phyloP scores from a whole-genome alignment of 192 early-diverging fungal species.

The Powellomyces hirtus region DNA sequence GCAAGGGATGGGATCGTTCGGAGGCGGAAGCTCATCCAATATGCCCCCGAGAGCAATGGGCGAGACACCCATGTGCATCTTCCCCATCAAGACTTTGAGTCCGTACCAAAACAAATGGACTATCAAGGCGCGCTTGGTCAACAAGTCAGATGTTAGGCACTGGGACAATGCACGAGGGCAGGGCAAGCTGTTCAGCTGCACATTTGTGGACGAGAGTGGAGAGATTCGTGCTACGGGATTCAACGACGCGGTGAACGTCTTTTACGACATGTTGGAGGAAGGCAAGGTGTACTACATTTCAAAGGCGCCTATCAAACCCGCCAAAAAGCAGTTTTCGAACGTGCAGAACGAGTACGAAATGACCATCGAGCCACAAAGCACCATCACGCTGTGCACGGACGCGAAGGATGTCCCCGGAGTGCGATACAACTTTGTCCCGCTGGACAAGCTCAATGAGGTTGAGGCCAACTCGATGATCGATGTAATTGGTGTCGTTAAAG shows the following conservation, averaged over 20 bases:
- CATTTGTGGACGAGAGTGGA: conserved; percentile 82
- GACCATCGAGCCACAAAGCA: conserved; percentile 67
- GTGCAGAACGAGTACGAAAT: conserved; percentile 93
- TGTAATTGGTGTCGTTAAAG: conserved; percentile 73
- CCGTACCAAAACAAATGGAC: conserved; percentile 96
- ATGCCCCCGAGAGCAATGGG: conserved; percentile 21
- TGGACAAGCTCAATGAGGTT: conserved; percentile 61
- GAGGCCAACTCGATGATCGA: conserved; percentile 76
- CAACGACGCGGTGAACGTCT: conserved; percentile 76
- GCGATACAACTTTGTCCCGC: conserved; percentile 66
- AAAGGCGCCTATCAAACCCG: conserved; percentile 74
- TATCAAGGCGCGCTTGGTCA: conserved; percentile 84
- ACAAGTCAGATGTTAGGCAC: conserved; percentile 77
- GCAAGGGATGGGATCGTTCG: conserved; percentile 6
- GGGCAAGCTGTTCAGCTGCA: conserved; percentile 87
- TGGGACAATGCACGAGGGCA: conserved; percentile 77
- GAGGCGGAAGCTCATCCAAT: conserved; percentile 12
- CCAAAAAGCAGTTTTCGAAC: conserved; percentile 75
- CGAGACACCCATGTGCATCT: conserved; percentile 35
- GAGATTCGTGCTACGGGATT: conserved; percentile 96
- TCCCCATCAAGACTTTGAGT: conserved; percentile 71
- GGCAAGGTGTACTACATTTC: conserved; percentile 79
- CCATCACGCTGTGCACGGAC: conserved; percentile 63
- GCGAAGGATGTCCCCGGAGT: conserved; percentile 49
- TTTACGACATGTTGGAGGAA: conserved; percentile 76